Base-by-base conservation (phyloP, 805 yeast genomes). In the Candida lessepsii region DNA sequence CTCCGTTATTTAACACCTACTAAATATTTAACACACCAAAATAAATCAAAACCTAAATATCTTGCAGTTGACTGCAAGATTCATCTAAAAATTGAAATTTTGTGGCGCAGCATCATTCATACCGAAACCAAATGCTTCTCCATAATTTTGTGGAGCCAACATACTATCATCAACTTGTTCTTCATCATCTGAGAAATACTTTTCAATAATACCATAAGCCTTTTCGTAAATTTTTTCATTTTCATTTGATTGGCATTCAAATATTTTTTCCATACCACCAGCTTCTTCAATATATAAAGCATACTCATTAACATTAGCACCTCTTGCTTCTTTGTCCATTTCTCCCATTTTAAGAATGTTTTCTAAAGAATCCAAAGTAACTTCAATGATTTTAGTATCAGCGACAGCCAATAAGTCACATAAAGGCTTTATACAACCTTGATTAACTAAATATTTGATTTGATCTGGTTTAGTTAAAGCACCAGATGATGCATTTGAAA, bases 191-290 rank as follows among this genome's bases (percentile, higher is more conserved):
- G 83, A 75, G 68, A 93, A 93, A 68, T 88, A 93, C 53, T 85
- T 87, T 58, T 87, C 96, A 64, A 93, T 89, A 57, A 93, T 87
- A 51, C 72, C 72, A 70, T 78, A 93, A 24, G 98, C 95, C 70
- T 89, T 90, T 60, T 85, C 80, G 67, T 93, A 93, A 57, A 93
- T 86, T 59, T 83, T 86, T 60, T 91, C 95, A 66, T 91, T 93
- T 57, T 81, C 86, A 67, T 87, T 89, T 61, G 76, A 80, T 74
- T 93, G 99, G 61, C 96, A 86, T 46, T 86, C 88, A 65, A 85
- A 84, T 54, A 93, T 91, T 71, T 87, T 90, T 64, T 93, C 98
- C 81, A 89, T 84, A 48, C 99, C 99, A 55, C 97, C 98, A 31
- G 97, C 97, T 63, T 91, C 97, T 70, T 93, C 99, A 58, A 93